Conservation (phyloP, 345 rosid species). For the Rhodamnia argentea region DNA sequence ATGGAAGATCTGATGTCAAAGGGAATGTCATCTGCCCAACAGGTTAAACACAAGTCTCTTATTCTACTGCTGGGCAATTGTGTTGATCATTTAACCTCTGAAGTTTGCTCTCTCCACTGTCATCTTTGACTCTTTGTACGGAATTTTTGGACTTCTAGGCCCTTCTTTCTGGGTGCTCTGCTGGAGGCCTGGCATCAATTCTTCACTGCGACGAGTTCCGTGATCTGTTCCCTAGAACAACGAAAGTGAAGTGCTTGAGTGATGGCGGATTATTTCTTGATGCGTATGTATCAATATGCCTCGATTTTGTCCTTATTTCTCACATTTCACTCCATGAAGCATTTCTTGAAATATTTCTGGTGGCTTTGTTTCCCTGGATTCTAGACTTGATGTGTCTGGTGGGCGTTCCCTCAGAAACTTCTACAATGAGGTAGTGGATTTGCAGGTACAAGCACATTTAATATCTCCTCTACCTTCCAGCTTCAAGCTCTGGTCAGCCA, state of each 20-base stretch:
- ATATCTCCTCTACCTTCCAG: neutral
- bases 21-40: slow-evolving; percentile 75
- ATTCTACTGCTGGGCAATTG: neutral
- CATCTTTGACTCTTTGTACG: neutral
- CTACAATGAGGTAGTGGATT: slow-evolving; percentile 61
- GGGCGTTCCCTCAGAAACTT: slow-evolving; percentile 69
- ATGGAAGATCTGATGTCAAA: slow-evolving; percentile 64
- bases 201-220: slow-evolving; percentile 87
- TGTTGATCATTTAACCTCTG: neutral
- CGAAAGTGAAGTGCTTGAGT: slow-evolving; percentile 91
- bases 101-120: neutral
- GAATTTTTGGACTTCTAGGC: slow-evolving; percentile 31
- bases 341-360: neutral
- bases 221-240: slow-evolving; percentile 44
- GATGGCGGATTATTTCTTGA: slow-evolving; percentile 97
- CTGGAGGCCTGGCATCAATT: slow-evolving; percentile 91
- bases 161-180: slow-evolving; percentile 93
- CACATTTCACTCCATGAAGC: neutral
- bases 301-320: neutral
- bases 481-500: neutral
- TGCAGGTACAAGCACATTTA: slow-evolving; percentile 42
- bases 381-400: slow-evolving; percentile 79
- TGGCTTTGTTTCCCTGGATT: slow-evolving; percentile 2
- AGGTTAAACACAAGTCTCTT: slow-evolving; percentile 26
- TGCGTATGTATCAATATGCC: slow-evolving; percentile 30